Base-by-base conservation (phyloP, 495 filamentous ascomycete genomes). In the Aspergillus incahuasiensis region DNA sequence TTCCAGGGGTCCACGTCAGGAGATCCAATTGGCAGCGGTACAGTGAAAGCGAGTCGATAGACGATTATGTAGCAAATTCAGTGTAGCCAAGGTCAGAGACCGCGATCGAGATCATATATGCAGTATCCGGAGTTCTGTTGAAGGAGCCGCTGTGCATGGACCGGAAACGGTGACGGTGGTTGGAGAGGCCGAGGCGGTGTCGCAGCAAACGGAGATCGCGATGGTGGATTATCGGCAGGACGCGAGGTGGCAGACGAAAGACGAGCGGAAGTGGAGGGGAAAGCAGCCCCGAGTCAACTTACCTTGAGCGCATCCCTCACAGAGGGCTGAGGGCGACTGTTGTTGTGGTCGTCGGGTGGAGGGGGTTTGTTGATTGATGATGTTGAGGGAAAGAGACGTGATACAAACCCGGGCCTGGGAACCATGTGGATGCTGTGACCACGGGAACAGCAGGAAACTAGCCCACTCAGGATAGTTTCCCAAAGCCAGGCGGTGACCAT, bases 121-220 rank as follows among this genome's bases (percentile, higher is more conserved):
- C 48, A 50, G 34, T 40, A 25, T 46, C 22, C 19, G 11, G 34
- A 22, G 5, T 18, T n/a, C n/a, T 32, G 28, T 24, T 48, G 18
- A 49, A 61, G 59, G 52, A 62, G 63, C 65, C 61, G 21, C 20
- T 18, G 62, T 66, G 63, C 54, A 65, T 63, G 41, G 56, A 55
- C 54, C 20, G 35, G 16, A 28, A 28, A 28, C 25, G 25, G 25
- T 28, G 54, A 48, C 40, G 55, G 49, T 57, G 57, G 56, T 56
- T 55, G 59, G 69, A 73, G 68, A 65, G 63, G 58, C 66, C 68
- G 71, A 71, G 70, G 72, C 70, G 70, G 72, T 74, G 70, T 72
- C 70, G 68, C 64, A 72, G 66, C 55, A 58, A 59, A 50, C 58
- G 57, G 42, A 53, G 53, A 48, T 61, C 62, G 64, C 60, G 59